These are phyloP conservation scores for Candida tropicalis DNA, from an alignment of 1,139 yeast species.

Conservation along the genomic window DNA sequence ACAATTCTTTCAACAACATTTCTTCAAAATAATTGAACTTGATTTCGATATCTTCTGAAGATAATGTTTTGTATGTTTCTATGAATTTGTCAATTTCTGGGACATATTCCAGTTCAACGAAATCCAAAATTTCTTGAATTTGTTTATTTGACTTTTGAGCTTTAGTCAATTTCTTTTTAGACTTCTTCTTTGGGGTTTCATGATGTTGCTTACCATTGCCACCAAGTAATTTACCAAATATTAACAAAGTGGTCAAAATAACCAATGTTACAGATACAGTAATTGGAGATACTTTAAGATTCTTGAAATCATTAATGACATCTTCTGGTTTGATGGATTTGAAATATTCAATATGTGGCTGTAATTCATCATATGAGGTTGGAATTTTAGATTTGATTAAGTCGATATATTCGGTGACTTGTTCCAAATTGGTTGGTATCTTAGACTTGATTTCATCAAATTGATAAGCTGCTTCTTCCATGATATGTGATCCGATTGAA, in stretches of 20 bases:
- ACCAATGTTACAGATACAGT: constrained; percentile 39
- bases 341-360: constrained; percentile 13
- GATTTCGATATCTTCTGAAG: constrained; percentile 46
- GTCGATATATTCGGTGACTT: constrained; percentile 16
- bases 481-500: background rate
- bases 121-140: constrained; percentile 45
- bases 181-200: constrained; percentile 18
- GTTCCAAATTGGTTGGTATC: constrained; percentile 15
- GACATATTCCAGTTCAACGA: constrained; percentile 45
- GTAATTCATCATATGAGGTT: constrained; percentile 12
- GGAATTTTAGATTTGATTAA: constrained; percentile 15
- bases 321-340: constrained; percentile 22
- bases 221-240: constrained; percentile 21
- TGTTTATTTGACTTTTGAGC: constrained; percentile 48
- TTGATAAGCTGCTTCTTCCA: constrained; percentile 15
- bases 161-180: constrained; percentile 42
- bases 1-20: constrained; percentile 62
- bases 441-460: constrained; percentile 16
- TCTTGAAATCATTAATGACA: constrained; percentile 32
- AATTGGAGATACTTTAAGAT: constrained; percentile 34
- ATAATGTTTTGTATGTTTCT: constrained; percentile 33
- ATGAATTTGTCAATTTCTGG: constrained; percentile 48
- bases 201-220: constrained; percentile 7
- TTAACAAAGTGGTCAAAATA: constrained; percentile 30
- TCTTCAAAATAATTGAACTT: constrained; percentile 65